Base-by-base conservation (phyloP, 2,329 filamentous ascomycete genomes). In the Cladosporium oxysporum region DNA sequence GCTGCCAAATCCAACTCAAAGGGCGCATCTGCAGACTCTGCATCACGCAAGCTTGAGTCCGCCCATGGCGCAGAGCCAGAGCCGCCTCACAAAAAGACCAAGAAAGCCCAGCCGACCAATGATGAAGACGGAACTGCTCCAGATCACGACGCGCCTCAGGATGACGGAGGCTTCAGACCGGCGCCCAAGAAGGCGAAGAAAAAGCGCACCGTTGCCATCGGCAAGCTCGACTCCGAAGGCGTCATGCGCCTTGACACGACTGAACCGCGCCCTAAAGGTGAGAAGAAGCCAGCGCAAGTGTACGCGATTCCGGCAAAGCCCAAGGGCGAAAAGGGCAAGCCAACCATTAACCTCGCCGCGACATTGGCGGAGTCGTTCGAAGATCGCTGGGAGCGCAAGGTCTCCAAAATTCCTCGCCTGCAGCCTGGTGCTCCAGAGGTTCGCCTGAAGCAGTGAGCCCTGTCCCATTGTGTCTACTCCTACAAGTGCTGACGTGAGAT, bases 381-480 rank as follows among this genome's bases (percentile, higher is more conserved):
- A 31, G 52, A 64, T n/a, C 62, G 62, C 62, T 52, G 35, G 28
- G 52, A 58, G 53, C 63, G 55, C 26, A 44, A 50, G 53, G 31
- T 52, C 12, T 50, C 63, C 31, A 58, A 58, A 11, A 65, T 65
- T 18, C 41, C 41, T n/a, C 63, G 63, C 33, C 64, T 72, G 12
- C 29, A 37, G 21, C 58, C 31, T 6, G 71, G 67, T 18, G 62
- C 71, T 33, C 69, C 68, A 49, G 74, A 75, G 64, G 71, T 66
- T 49, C 72, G 70, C 4, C 67, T 76, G 4, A 58, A 63, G 33
- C 26, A 47, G 69, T 72, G 35, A 65, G 70, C 58, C 16, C 41
- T 21, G 41, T 55, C 6, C 52, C 28, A n/a, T 21, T 18, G 5
- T n/a, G 3, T 28, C 2, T 29, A 18, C 18, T 23, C 31, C 12